Evolutionary conservation across 164 flowering plant genomes (phyloP).

Genomic region (Piper longum): DNA sequence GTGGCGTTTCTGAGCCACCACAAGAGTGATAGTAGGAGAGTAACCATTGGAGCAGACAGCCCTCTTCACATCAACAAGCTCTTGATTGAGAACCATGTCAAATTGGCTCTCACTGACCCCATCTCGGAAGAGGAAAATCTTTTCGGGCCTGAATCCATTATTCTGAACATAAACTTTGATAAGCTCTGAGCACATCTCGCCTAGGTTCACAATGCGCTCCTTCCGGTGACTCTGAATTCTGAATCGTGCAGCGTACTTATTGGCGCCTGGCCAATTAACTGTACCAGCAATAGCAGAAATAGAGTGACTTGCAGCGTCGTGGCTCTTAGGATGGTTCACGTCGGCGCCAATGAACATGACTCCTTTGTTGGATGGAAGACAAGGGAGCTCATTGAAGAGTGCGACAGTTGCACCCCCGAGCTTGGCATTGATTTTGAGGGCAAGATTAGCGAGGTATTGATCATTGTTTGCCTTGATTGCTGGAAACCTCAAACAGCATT

Average conservation of each 20-base stretch:
- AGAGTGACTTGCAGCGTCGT: constrained; percentile 38
- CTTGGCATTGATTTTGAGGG: constrained; percentile 75
- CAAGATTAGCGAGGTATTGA: constrained; percentile 49
- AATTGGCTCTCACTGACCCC: constrained; percentile 80
- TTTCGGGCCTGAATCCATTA: constrained; percentile 34
- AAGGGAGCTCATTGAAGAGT: constrained; percentile 34
- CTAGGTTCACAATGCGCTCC: constrained; percentile 40
- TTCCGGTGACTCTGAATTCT: constrained; percentile 33
- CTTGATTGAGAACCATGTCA: constrained; percentile 70
- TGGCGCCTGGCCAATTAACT: constrained; percentile 79
- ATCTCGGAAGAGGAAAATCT: constrained; percentile 64
- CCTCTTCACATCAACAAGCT: constrained; percentile 21
- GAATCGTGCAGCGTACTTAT: constrained; percentile 49
- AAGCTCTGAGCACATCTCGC: constrained; percentile 54
- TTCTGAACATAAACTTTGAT: constrained; percentile 23
- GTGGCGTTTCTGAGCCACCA: constrained; percentile 71
- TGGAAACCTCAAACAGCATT: constrained; percentile 34
- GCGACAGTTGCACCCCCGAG: constrained; percentile 74
- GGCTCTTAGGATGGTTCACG: constrained; percentile 65
- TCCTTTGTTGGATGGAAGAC: constrained; percentile 19
- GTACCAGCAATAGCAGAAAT: constrained; percentile 71
- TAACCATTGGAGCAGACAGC: constrained; percentile 21
- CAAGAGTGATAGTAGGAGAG: constrained; percentile 43
- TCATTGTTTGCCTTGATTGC: constrained; percentile 26
- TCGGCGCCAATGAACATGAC: constrained; percentile 82